A percentile compares a stretch with the other conserved stretches of the same genome.
phyloP scores from a whole-genome alignment of 768 basidiomycete genomes.

The Tricholoma flavovirens region DNA sequence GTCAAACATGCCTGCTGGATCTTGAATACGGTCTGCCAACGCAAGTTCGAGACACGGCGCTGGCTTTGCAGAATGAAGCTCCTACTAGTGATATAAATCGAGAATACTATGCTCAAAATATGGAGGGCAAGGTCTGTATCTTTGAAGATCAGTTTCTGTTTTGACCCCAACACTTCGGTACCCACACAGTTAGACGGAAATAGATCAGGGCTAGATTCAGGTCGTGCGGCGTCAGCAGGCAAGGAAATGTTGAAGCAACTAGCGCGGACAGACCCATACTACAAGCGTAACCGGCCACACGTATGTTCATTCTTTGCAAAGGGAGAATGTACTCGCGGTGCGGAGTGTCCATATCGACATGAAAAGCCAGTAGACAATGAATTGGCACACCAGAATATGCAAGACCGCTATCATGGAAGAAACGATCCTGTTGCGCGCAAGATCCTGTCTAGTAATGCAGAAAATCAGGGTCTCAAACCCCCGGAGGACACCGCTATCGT shows the following conservation, averaged over 20 bases:
- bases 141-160: background rate
- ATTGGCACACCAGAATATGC: constrained; percentile 85
- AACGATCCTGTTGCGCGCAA: constrained; percentile 94
- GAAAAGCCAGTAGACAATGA: constrained; percentile 84
- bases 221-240: constrained; percentile 67
- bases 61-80: constrained; percentile 79
- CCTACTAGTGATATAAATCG: constrained; percentile 97
- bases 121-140: constrained; percentile 69
- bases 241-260: constrained; percentile 97
- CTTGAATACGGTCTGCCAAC: constrained; percentile 95
- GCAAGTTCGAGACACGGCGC: constrained; percentile 93
- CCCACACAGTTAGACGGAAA: constrained; percentile 58
- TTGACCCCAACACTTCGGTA: background rate
- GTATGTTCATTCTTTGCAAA: constrained; percentile 94
- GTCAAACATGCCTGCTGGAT: constrained; percentile 96
- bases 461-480: constrained; percentile 74
- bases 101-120: constrained; percentile 91
- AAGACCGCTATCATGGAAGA: constrained; percentile 88
- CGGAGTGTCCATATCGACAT: constrained; percentile 94
- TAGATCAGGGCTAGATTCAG: constrained; percentile 58
- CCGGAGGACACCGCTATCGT: constrained; percentile 88
- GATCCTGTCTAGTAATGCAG: constrained; percentile 77
- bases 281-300: constrained; percentile 93
- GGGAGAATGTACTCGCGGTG: constrained; percentile 89
- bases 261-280: constrained; percentile 93